Conservation (phyloP, 2,329 filamentous ascomycete species). For the Pestalotiopsis sp. region DNA sequence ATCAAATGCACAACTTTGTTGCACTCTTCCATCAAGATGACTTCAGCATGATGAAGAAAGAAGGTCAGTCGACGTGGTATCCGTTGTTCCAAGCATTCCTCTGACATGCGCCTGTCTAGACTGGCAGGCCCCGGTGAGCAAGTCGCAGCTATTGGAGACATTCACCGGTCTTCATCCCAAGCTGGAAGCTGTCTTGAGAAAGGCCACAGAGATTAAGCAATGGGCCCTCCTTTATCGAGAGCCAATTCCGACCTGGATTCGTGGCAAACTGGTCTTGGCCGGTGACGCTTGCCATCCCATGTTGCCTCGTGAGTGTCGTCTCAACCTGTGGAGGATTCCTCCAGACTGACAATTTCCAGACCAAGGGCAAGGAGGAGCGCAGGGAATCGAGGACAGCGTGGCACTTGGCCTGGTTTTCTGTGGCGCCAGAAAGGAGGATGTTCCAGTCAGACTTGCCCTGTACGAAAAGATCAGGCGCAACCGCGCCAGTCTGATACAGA, state of each 20-base stretch:
- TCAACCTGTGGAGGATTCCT: neutral
- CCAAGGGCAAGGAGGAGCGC: slow-evolving; percentile 33
- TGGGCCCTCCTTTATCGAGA: slow-evolving; percentile 32
- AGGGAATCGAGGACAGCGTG: slow-evolving; percentile 36
- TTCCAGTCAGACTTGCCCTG: slow-evolving; percentile 25
- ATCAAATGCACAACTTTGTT: slow-evolving; percentile 23
- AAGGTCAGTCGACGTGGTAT: slow-evolving; percentile 5
- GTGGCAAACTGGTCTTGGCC: slow-evolving; percentile 21
- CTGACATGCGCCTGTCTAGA: slow-evolving; percentile 14
- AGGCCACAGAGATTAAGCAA: slow-evolving; percentile 32
- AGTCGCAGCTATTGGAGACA: slow-evolving; percentile 13
- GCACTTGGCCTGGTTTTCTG: slow-evolving; percentile 32
- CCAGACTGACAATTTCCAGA: slow-evolving; percentile 10
- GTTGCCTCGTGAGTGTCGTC: slow-evolving; percentile 23
- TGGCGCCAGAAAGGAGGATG: slow-evolving; percentile 21
- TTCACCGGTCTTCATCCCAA: slow-evolving; percentile 17
- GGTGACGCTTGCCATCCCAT: slow-evolving; percentile 28
- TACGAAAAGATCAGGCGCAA: slow-evolving; percentile 34
- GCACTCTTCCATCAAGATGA: slow-evolving; percentile 22
- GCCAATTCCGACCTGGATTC: slow-evolving; percentile 29
- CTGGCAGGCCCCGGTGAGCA: slow-evolving; percentile 21
- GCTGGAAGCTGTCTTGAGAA: slow-evolving; percentile 15
- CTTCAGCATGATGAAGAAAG: slow-evolving; percentile 14
- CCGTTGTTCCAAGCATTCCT: neutral
- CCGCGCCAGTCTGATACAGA: slow-evolving; percentile 34